These are phyloP conservation scores for Pythium aristosporum DNA, from an alignment of 352 stramenopile species.

Conservation along the genomic window DNA sequence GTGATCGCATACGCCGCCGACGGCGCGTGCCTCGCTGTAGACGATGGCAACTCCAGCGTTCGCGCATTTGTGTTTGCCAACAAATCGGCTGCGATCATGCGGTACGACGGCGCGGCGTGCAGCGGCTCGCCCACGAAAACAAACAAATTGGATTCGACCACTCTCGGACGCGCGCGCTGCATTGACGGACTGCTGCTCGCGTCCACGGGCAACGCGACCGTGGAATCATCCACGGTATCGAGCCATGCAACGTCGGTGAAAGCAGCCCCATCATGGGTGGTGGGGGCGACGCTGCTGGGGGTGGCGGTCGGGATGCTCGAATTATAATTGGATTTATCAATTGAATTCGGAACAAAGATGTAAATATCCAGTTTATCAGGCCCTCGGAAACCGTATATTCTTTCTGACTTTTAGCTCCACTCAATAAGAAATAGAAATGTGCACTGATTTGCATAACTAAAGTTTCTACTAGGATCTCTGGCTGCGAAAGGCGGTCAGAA, in stretches of 20 bases:
- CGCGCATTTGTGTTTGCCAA: conserved; percentile 30
- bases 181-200: conserved; percentile 9
- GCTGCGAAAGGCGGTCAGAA: background rate
- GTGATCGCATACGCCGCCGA: conserved; percentile 42
- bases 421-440: background rate
- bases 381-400: background rate
- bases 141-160: conserved; percentile 20
- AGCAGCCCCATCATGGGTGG: background rate
- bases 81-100: conserved; percentile 35
- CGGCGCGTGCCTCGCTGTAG: conserved; percentile 37
- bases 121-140: conserved; percentile 29
- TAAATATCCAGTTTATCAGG: background rate
- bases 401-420: background rate
- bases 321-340: background rate
- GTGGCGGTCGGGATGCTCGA: background rate
- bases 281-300: background rate
- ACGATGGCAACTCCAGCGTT: conserved; percentile 43
- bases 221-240: background rate
- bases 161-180: conserved; percentile 4
- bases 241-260: background rate
- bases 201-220: conserved; percentile 14
- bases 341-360: background rate
- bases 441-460: conserved; percentile 1
- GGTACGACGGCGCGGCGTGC: conserved; percentile 35
- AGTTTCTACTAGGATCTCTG: conserved; percentile 20